Percentiles rank a stretch among this genome's conserved stretches.
Conservation (phyloP, 2,329 filamentous ascomycete species). For the Lachnellula subtilissima region DNA sequence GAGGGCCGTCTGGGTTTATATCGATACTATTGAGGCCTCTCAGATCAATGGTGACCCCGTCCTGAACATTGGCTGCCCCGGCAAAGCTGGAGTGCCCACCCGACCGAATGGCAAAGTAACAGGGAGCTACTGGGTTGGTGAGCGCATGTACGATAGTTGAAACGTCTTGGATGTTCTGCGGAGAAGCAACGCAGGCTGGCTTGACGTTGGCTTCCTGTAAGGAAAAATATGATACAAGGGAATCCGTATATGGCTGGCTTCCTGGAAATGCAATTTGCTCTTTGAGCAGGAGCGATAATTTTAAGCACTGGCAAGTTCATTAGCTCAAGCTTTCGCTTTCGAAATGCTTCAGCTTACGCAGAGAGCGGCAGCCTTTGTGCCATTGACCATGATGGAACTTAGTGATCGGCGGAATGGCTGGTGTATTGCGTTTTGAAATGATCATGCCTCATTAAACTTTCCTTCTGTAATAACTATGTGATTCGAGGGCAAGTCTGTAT, state of each 20-base stretch:
- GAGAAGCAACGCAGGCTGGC: conserved; percentile 21
- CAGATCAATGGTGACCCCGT: conserved; percentile 46
- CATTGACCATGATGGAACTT: not conserved
- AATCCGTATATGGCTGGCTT: not conserved
- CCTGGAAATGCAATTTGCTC: not conserved
- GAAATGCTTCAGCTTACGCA: not conserved
- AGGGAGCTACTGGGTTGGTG: conserved; percentile 7
- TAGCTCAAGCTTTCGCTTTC: not conserved
- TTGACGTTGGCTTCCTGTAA: conserved; percentile 10
- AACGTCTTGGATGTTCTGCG: conserved; percentile 15
- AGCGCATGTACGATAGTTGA: conserved; percentile 14
- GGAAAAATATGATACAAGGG: conserved; percentile 30
- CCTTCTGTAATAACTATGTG: too few species aligned
- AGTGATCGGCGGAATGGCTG: not conserved
- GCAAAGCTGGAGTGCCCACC: conserved; percentile 31
- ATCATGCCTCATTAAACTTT: conserved; percentile 2
- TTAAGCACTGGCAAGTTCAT: not conserved
- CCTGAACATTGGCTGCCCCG: conserved; percentile 46
- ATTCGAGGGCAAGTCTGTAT: too few species aligned
- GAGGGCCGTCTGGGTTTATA: conserved; percentile 23
- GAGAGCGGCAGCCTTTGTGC: not conserved
- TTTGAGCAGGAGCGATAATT: not conserved
- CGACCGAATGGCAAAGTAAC: conserved; percentile 22
- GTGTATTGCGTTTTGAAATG: too few species aligned
- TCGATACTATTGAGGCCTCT: conserved; percentile 26